Conservation (phyloP, 768 basidiomycete species). For the Termitomyces sp. region DNA sequence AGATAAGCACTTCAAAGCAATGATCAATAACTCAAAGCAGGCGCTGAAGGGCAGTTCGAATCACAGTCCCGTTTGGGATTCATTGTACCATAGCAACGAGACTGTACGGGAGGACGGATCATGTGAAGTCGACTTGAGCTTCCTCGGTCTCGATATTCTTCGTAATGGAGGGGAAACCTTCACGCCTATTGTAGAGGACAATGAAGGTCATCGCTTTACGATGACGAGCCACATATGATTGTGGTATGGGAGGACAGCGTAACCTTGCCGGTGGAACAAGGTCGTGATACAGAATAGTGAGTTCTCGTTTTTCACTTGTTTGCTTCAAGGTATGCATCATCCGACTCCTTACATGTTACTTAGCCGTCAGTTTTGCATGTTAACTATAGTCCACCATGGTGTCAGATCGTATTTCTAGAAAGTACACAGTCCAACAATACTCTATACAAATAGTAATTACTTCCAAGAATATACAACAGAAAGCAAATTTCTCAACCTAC, state of each 20-base stretch:
- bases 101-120: constrained; percentile 8
- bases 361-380: constrained; percentile 8
- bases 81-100: not conserved
- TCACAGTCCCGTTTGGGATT: not conserved
- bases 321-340: too few relatives aligned
- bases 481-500: not conserved
- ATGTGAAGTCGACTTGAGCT: constrained; percentile 17
- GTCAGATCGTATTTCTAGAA: not conserved
- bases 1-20: constrained; percentile 40
- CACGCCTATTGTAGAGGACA: constrained; percentile 3
- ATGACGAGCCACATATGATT: constrained; percentile 3
- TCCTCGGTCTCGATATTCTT: constrained; percentile 20
- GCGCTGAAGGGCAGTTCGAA: not conserved
- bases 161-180: constrained; percentile 7
- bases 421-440: not conserved
- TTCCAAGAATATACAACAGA: not conserved
- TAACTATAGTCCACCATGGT: not conserved
- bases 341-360: not conserved
- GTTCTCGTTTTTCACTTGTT: not conserved
- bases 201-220: not conserved
- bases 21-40: constrained; percentile 31
- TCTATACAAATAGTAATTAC: not conserved
- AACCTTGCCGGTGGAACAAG: not conserved
- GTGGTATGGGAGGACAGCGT: constrained; percentile 17
- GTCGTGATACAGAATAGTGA: not conserved